Percentiles rank a stretch among this genome's conserved stretches.
Evolutionary conservation across 2,329 filamentous ascomycete species (phyloP).

Genomic region (Exophiala mesophila): DNA sequence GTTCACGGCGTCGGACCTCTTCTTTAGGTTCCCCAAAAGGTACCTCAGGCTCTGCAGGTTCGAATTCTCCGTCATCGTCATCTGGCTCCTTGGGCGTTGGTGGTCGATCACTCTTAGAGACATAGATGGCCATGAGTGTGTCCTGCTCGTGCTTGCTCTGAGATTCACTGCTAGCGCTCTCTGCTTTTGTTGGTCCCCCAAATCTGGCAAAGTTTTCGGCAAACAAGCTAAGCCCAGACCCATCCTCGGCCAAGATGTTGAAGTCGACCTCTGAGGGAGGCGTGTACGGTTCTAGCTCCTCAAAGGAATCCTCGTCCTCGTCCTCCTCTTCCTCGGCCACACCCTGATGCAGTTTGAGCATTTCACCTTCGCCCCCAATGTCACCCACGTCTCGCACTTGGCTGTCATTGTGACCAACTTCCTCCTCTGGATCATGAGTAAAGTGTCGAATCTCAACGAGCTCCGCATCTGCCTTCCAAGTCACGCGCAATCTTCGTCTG

Average conservation of each 20-base stretch:
- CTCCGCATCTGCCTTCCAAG: conserved; percentile 54
- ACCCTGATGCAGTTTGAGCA: conserved; percentile 45
- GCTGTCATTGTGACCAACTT: conserved; percentile 54
- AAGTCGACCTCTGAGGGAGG: conserved; percentile 36
- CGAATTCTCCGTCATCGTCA: conserved; percentile 36
- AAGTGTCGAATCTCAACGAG: conserved; percentile 56
- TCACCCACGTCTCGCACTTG: conserved; percentile 56
- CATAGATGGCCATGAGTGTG: conserved; percentile 46
- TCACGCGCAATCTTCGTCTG: conserved; percentile 56
- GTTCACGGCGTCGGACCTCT: conserved; percentile 37
- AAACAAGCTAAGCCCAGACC: conserved; percentile 19
- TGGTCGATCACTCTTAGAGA: conserved; percentile 42
- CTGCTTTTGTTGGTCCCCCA: conserved; percentile 36
- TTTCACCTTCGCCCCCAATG: conserved; percentile 52
- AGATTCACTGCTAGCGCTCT: conserved; percentile 38
- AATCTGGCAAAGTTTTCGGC: conserved; percentile 38
- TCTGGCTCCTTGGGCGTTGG: conserved; percentile 45
- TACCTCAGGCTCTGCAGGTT: conserved; percentile 31
- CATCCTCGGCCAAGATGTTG: conserved; percentile 33
- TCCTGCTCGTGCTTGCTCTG: conserved; percentile 45
- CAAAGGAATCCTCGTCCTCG: conserved; percentile 46
- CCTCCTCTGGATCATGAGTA: conserved; percentile 59
- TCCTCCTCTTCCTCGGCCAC: conserved; percentile 57
- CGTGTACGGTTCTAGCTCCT: conserved; percentile 37
- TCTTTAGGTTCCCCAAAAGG: conserved; percentile 42